Conservation (phyloP, 2,329 filamentous ascomycete genomes). For the Cercospora sojina region DNA sequence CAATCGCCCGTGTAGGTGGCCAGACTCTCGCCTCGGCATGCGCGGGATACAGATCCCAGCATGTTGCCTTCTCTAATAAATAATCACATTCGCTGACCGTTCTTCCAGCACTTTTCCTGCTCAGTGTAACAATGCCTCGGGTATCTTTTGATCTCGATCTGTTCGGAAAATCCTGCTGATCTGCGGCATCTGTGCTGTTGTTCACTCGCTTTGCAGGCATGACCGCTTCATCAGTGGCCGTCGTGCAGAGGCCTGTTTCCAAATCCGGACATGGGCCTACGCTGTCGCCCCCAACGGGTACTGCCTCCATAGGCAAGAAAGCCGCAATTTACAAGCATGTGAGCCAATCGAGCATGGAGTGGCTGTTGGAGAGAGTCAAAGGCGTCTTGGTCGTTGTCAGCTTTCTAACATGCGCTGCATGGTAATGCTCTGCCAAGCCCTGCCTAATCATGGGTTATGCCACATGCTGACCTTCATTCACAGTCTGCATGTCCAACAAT, state of each 20-base stretch:
- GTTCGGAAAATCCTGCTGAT: neutral
- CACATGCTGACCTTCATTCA: neutral
- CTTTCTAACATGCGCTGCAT: conserved; percentile 7
- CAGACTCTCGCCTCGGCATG: neutral
- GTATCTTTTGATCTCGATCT: neutral
- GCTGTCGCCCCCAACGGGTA: neutral
- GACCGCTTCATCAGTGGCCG: neutral
- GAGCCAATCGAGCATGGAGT: neutral
- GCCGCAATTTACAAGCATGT: neutral
- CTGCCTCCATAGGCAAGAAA: neutral
- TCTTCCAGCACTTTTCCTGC: conserved; percentile 9
- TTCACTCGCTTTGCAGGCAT: neutral
- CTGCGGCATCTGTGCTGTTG: neutral
- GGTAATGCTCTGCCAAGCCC: neutral
- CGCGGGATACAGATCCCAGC: neutral
- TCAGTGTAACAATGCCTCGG: conserved; percentile 1
- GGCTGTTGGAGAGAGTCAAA: neutral
- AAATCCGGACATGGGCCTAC: neutral
- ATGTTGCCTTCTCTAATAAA: neutral
- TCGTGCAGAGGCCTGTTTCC: neutral
- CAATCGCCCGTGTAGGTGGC: neutral
- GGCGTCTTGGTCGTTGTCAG: neutral
- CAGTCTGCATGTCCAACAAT: conserved; percentile 22
- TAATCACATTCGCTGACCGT: neutral
- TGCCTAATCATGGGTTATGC: neutral